phyloP scores from a whole-genome alignment of 1,139 yeast genomes.

The Taphrina wiesneri region DNA sequence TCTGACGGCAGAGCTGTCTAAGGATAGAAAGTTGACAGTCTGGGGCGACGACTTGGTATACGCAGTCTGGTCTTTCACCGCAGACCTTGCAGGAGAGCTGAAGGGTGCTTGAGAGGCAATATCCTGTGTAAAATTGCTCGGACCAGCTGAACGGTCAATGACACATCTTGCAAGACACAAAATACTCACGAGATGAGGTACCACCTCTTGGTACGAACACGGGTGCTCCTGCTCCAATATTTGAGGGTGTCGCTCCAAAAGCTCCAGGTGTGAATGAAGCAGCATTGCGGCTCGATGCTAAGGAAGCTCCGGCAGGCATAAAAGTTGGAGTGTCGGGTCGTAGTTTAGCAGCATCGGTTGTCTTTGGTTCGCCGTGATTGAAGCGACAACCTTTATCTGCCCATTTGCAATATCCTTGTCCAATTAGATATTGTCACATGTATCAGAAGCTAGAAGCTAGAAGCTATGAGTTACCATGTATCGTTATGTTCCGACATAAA shows the following conservation, averaged over 20 bases:
- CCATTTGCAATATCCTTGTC: slow-evolving; percentile 70
- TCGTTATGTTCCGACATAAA: slow-evolving; percentile 79
- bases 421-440: background rate
- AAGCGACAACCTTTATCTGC: slow-evolving; percentile 88
- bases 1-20: background rate
- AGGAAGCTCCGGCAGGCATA: slow-evolving; percentile 50
- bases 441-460: no score
- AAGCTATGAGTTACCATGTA: slow-evolving; percentile 54
- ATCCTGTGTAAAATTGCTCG: background rate
- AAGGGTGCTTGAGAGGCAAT: background rate
- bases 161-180: background rate
- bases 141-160: background rate
- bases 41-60: slow-evolving; percentile 1
- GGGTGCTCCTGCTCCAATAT: slow-evolving; percentile 35
- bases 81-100: background rate
- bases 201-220: slow-evolving; percentile 36
- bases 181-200: background rate
- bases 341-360: slow-evolving; percentile 4
- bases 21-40: background rate
- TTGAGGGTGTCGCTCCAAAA: background rate
- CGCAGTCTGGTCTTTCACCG: background rate
- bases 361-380: slow-evolving; percentile 54
- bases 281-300: background rate
- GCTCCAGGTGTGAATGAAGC: slow-evolving; percentile 2
- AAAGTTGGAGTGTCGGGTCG: slow-evolving; percentile 61